Evolutionary conservation across 2,329 filamentous ascomycete species (phyloP), one percentile per base, ranked within the genome.

Genomic region (Ophiostoma quercus): DNA sequence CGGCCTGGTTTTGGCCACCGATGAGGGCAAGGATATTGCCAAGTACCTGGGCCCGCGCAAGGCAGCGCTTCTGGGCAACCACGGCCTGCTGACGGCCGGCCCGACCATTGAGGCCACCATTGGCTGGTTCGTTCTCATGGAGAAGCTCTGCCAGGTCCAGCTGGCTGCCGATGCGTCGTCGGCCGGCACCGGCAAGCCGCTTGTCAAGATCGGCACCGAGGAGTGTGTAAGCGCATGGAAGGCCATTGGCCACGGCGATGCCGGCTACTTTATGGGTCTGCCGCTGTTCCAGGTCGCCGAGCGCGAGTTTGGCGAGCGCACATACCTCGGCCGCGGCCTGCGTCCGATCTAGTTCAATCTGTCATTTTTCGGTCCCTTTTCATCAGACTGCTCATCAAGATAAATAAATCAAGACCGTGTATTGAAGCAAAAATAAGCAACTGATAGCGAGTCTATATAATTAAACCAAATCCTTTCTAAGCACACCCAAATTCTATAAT

Each of bases 101-200:
- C 74, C 75, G 2, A 89, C 87, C 0, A 86, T 89, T 3, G 87
- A 89, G 73, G 87, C 89, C 76, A 87, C 87, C 0, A 85, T 85
- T 0, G 88, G 84, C 74, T 76, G 88, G 37, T 88, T 88, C 75
- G 83, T 82, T 1, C 77, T 85, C n/a, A 82, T 88, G 78, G 87
- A 89, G 80, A 87, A 19, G 86, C 89, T 85, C 9, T 92, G 90
- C 74, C 83, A 87, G 69, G 82, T 89, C 12, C 90, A 92, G 76
- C 76, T 89, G 54, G 77, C 83, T 71, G 83, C 84, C 8, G 87
- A 89, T 75, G 85, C 86, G 0, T 86, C 86, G 0, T 86, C 86
- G 0, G 84, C 77, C 0, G 89, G 89, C 1, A 86, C 60, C 1
- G 71, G 73, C 9, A 25, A 47, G 4, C 39, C 66, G 2, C 73